phyloP scores from a whole-genome alignment of 441 rosid genomes.

The Syzygium malaccense region DNA sequence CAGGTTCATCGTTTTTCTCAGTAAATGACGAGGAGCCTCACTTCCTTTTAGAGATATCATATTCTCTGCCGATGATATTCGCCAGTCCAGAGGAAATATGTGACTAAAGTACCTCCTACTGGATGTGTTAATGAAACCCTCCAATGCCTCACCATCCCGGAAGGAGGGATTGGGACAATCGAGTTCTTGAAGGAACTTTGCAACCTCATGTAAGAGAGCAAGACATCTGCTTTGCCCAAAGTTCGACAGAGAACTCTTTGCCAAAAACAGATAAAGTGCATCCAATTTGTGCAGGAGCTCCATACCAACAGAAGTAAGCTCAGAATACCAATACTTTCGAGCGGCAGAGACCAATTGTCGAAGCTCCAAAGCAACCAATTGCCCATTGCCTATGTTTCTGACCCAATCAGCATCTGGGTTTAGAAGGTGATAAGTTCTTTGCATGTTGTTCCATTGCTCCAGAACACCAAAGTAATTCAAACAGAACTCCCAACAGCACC shows the following conservation, averaged over 20 bases:
- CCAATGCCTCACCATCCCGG: neutral
- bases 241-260: neutral
- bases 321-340: neutral
- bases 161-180: neutral
- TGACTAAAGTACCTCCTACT: neutral
- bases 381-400: neutral
- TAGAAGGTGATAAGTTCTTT: neutral
- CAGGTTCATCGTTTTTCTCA: slow-evolving; percentile 9
- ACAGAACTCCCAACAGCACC: neutral
- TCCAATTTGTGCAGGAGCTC: neutral
- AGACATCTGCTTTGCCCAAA: neutral
- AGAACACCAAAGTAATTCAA: slow-evolving; percentile 3
- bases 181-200: neutral
- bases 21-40: slow-evolving; percentile 8
- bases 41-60: slow-evolving; percentile 27
- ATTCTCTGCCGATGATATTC: slow-evolving; percentile 16
- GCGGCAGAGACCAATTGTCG: neutral
- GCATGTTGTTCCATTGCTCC: neutral
- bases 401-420: neutral
- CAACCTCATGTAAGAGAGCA: neutral
- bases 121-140: slow-evolving; percentile 3
- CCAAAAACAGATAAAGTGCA: neutral
- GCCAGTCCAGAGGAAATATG: slow-evolving; percentile 30
- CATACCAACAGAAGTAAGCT: neutral
- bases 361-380: neutral